Percentiles rank a stretch among this genome's conserved stretches.
These are phyloP conservation scores for Cucurbita ficifolia DNA, from an alignment of 306 rosid species.

Conservation along the genomic window DNA sequence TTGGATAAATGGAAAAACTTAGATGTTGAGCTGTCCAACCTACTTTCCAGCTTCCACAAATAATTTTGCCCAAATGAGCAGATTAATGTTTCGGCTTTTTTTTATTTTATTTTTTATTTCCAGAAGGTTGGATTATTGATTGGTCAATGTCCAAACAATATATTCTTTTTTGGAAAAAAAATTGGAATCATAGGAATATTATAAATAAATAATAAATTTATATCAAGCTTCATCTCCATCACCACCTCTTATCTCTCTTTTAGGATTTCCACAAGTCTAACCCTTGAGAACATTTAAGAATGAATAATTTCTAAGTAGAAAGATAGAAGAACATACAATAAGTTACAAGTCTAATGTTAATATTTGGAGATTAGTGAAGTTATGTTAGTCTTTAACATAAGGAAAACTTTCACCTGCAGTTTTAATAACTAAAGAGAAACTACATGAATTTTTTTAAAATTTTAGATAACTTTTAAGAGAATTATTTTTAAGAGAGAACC, in stretches of 20 bases:
- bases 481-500: no score
- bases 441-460: no score
- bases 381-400: not conserved
- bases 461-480: no score
- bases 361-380: not conserved
- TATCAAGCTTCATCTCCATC: no score
- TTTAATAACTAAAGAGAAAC: no score
- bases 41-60: not conserved
- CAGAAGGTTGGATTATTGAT: not conserved
- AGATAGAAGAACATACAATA: not conserved
- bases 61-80: not conserved
- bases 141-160: not conserved
- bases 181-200: no score
- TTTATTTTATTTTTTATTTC: no score
- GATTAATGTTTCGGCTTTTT: not conserved
- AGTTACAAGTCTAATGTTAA: not conserved
- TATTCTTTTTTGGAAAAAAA: no score
- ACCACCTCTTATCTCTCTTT: no score
- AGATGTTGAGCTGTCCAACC: not conserved
- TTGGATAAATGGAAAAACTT: not conserved
- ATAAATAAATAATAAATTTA: no score
- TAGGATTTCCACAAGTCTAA: not conserved
- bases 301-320: not conserved
- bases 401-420: no score
- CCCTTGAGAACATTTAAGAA: not conserved